A percentile compares a stretch with the other conserved stretches of the same genome.
Evolutionary conservation across 208 protist species (phyloP).

Genomic region (Angomonas deanei): DNA sequence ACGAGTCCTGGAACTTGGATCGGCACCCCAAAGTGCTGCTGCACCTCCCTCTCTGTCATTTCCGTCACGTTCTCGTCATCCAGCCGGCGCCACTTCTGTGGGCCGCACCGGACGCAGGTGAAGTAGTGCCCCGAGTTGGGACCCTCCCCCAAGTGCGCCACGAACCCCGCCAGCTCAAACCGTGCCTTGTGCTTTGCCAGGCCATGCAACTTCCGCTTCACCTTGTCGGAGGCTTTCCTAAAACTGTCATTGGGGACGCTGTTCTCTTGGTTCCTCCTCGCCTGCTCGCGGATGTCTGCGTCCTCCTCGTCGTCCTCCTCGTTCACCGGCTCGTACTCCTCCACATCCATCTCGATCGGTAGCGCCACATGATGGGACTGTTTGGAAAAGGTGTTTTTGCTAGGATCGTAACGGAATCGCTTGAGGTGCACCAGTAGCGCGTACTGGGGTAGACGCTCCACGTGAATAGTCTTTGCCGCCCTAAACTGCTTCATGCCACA

Average conservation of each 20-base stretch:
- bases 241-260: conserved; percentile 21
- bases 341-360: conserved; percentile 80
- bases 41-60: conserved; percentile 75
- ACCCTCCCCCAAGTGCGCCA: conserved; percentile 81
- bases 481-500: conserved; percentile 48
- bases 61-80: conserved; percentile 81
- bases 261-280: conserved; percentile 2
- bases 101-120: conserved; percentile 75
- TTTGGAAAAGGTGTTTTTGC: conserved; percentile 62
- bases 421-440: conserved; percentile 88
- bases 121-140: conserved; percentile 89
- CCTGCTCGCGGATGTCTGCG: not conserved
- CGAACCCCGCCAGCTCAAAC: conserved; percentile 84
- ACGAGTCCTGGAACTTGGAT: conserved; percentile 42
- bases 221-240: conserved; percentile 24
- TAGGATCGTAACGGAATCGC: conserved; percentile 86
- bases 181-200: conserved; percentile 64
- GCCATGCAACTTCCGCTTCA: conserved; percentile 44
- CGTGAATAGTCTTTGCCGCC: conserved; percentile 74
- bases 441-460: conserved; percentile 83
- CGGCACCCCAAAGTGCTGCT: conserved; percentile 80
- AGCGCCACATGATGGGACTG: conserved; percentile 82
- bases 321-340: conserved; percentile 59
- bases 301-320: conserved; percentile 13
- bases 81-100: conserved; percentile 80